Percentiles rank a stretch among this genome's conserved stretches.
Conservation (phyloP, 1,284 basidiomycete species). For the Macrocystidia cucumis region DNA sequence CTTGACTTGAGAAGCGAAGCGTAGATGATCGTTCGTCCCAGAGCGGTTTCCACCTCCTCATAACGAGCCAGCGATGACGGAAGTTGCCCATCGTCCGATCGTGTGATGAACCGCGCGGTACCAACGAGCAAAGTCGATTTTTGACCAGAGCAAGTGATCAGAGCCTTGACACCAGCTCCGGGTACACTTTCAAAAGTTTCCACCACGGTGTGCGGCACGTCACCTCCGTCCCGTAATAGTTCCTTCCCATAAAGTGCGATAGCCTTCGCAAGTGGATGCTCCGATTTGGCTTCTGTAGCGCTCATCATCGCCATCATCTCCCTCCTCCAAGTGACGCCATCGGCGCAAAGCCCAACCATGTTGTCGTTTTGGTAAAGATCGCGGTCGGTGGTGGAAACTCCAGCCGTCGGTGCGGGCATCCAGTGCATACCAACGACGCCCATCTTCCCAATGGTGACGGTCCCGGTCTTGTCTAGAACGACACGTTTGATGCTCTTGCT, state of each 20-base stretch:
- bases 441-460: slow-evolving; percentile 79
- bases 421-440: slow-evolving; percentile 71
- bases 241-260: slow-evolving; percentile 79
- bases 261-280: slow-evolving; percentile 94
- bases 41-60: slow-evolving; percentile 55
- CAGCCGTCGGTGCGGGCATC: slow-evolving; percentile 39
- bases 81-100: slow-evolving; percentile 39
- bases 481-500: slow-evolving; percentile 78
- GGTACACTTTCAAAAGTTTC: slow-evolving; percentile 82
- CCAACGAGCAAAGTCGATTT: slow-evolving; percentile 67
- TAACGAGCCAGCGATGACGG: slow-evolving; percentile 57
- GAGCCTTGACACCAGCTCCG: slow-evolving; percentile 82
- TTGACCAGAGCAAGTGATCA: slow-evolving; percentile 38
- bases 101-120: slow-evolving; percentile 61
- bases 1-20: slow-evolving; percentile 50
- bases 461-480: slow-evolving; percentile 97
- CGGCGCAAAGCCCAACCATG: slow-evolving; percentile 46
- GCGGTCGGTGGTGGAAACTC: slow-evolving; percentile 19
- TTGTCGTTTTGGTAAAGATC: slow-evolving; percentile 35
- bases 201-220: slow-evolving; percentile 35
- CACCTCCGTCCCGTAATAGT: slow-evolving; percentile 33
- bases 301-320: slow-evolving; percentile 77
- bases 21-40: slow-evolving; percentile 83
- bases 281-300: slow-evolving; percentile 85
- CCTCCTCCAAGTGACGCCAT: slow-evolving; percentile 53